Evolutionary conservation across 345 rosid species (phyloP).

Genomic region (Triadica sebifera): DNA sequence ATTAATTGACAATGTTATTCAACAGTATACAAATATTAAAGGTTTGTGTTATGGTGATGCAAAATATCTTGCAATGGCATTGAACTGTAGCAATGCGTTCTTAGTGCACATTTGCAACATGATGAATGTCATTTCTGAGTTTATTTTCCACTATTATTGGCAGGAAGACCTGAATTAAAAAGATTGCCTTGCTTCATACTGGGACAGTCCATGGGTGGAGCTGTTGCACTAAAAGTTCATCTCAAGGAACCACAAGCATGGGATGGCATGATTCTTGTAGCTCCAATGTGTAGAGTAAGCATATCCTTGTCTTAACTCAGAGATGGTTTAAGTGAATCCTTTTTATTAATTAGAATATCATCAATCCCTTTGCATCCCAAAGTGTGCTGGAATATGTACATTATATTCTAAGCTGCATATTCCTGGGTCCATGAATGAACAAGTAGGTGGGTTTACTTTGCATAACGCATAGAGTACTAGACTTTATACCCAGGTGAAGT

Average conservation of each 20-base stretch:
- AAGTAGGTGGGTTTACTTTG: background rate
- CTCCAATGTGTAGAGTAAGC: slow-evolving; percentile 96
- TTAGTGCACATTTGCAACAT: background rate
- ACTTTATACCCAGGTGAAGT: background rate
- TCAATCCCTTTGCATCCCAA: background rate
- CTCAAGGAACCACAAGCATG: slow-evolving; percentile 72
- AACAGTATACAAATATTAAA: slow-evolving; percentile 69
- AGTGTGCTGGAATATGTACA: background rate
- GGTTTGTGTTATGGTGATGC: slow-evolving; percentile 33
- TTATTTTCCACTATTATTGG: slow-evolving; percentile 15
- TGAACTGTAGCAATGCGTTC: background rate
- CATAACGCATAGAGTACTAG: background rate
- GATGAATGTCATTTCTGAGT: slow-evolving; percentile 2
- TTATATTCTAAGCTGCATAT: background rate
- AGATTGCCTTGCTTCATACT: slow-evolving; percentile 69
- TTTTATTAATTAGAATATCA: background rate
- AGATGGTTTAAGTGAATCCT: slow-evolving; percentile 3
- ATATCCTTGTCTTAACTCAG: slow-evolving; percentile 4
- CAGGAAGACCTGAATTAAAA: slow-evolving; percentile 67
- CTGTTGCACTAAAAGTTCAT: slow-evolving; percentile 75
- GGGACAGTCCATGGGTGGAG: slow-evolving; percentile 99
- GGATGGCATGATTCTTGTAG: slow-evolving; percentile 90
- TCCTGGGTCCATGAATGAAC: background rate
- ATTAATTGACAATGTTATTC: slow-evolving; percentile 66
- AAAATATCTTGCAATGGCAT: background rate